Evolutionary conservation across 129 eudicot genomes (phyloP).

Genomic region (Ambrosia trifida): DNA sequence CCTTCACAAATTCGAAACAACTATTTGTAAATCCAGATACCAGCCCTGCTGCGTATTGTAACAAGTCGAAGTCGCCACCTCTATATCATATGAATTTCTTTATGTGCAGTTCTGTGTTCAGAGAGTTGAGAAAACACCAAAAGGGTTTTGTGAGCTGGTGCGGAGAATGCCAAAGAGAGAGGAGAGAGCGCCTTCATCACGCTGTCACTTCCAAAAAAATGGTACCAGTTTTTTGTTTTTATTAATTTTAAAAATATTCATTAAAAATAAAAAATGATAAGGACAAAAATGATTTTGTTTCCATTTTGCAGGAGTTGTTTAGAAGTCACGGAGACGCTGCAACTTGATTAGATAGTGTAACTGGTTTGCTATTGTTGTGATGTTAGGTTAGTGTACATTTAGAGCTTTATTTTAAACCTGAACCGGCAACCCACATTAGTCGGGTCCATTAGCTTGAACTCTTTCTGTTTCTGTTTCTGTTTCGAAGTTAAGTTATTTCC

Average conservation of each 20-base stretch:
- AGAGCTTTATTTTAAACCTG: conserved; percentile 6
- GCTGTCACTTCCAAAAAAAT: conserved; percentile 49
- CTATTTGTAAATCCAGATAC: neutral
- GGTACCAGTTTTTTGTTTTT: conserved; percentile 33
- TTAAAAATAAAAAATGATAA: neutral
- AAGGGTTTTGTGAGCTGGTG: conserved; percentile 75
- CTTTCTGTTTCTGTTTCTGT: neutral
- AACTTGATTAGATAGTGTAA: conserved; percentile 27
- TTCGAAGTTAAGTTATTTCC: conserved; percentile 4
- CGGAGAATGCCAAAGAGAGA: conserved; percentile 79
- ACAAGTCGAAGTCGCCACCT: neutral
- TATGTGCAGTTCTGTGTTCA: conserved; percentile 62
- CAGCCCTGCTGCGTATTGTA: neutral
- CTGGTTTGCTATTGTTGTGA: conserved; percentile 22
- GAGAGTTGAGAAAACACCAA: conserved; percentile 75
- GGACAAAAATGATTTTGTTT: neutral
- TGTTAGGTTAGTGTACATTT: conserved; percentile 30
- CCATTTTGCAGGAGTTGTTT: conserved; percentile 44
- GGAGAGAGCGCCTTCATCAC: conserved; percentile 61
- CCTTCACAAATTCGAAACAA: neutral
- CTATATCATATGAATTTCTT: neutral
- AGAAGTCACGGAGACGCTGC: conserved; percentile 39
- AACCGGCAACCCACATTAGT: neutral
- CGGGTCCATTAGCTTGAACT: conserved; percentile 20
- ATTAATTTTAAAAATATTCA: neutral